Evolutionary conservation across 768 basidiomycete species (phyloP).

Genomic region (Suillus discolor): DNA sequence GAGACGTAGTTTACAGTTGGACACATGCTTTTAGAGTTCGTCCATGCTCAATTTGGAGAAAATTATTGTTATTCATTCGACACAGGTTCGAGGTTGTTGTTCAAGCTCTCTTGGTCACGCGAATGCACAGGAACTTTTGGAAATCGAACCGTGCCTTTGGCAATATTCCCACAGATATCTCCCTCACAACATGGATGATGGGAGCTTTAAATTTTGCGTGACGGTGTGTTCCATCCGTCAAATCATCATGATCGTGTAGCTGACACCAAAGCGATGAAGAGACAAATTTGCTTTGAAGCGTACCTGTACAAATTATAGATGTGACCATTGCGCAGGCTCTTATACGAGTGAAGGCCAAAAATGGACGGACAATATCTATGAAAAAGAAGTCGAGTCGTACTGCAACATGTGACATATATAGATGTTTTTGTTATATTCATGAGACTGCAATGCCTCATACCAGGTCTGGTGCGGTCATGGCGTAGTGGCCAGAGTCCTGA

Average conservation of each 20-base stretch:
- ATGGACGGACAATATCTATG: background rate
- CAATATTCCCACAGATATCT: background rate
- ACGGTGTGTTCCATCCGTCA: background rate
- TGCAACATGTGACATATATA: slow-evolving; percentile 36
- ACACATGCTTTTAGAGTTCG: background rate
- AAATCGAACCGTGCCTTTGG: background rate
- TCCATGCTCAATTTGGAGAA: background rate
- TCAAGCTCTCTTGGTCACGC: background rate
- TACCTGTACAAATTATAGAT: background rate
- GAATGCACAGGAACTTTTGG: slow-evolving; percentile 2
- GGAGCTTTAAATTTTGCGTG: background rate
- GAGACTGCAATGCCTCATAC: slow-evolving; percentile 45
- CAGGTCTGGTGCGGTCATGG: background rate
- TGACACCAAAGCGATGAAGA: background rate
- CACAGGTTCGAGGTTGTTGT: background rate
- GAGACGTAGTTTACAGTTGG: background rate
- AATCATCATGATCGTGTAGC: background rate
- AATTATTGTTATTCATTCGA: background rate
- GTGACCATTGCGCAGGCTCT: background rate
- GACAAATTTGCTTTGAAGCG: background rate
- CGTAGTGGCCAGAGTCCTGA: background rate
- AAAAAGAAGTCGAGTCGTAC: background rate
- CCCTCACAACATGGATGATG: background rate
- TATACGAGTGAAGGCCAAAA: background rate
- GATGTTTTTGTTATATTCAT: slow-evolving; percentile 41